Evolutionary conservation across 2,329 filamentous ascomycete species (phyloP).

Genomic region (Coniochaeta pulveracea): DNA sequence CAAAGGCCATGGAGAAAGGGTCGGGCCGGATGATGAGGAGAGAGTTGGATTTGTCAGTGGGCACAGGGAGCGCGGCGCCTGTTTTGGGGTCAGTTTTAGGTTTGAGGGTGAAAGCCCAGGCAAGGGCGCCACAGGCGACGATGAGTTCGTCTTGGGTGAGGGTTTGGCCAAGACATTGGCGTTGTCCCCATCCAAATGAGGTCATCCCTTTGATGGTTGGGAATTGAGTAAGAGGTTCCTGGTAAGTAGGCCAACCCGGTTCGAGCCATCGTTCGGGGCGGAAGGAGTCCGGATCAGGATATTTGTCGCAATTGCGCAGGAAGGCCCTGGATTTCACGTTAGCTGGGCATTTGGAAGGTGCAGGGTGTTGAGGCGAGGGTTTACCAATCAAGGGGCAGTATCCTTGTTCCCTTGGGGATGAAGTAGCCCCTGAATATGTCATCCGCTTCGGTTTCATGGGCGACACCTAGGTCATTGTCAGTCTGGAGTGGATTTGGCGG

Average conservation of each 20-base stretch:
- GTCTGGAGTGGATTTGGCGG: background rate
- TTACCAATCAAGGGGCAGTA: constrained; percentile 28
- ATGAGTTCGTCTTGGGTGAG: constrained; percentile 33
- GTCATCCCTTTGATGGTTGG: constrained; percentile 41
- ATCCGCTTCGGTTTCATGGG: constrained; percentile 38
- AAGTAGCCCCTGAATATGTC: constrained; percentile 35
- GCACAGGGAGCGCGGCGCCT: constrained; percentile 27
- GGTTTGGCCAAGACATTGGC: constrained; percentile 25
- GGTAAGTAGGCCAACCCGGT: constrained; percentile 37
- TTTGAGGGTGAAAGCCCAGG: constrained; percentile 29
- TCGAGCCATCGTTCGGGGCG: constrained; percentile 42
- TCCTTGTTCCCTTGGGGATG: constrained; percentile 33
- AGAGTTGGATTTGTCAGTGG: constrained; percentile 38
- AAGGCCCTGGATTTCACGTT: constrained; percentile 28
- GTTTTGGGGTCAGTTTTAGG: constrained; percentile 30
- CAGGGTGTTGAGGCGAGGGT: constrained; percentile 5
- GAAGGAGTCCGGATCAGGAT: constrained; percentile 37
- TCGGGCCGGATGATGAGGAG: constrained; percentile 47
- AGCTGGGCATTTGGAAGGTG: background rate
- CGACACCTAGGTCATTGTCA: constrained; percentile 25
- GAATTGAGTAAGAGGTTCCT: constrained; percentile 35
- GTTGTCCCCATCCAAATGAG: constrained; percentile 42
- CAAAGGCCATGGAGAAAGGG: constrained; percentile 40
- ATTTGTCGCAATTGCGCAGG: constrained; percentile 36
- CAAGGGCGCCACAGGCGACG: constrained; percentile 36